Base-by-base conservation (phyloP, 1,284 basidiomycete genomes). In the Pseudozyma sp. region DNA sequence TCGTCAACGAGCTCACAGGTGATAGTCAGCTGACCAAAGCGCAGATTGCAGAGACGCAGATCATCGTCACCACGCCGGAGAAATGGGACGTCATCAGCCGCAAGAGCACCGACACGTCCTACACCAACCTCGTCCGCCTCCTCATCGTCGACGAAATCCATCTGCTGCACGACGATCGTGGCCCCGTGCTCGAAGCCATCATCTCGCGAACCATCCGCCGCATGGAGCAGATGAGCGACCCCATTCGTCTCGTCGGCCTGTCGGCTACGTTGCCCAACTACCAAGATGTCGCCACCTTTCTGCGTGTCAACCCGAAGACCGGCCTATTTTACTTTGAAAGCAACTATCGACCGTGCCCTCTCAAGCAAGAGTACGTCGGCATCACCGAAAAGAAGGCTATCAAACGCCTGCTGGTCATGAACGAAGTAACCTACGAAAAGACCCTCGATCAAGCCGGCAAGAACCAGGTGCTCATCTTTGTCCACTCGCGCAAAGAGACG, bases 321-420 rank as follows among this genome's bases (percentile, higher is more conserved):
- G 96, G 97, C 0, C 87, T 99, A 0, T 98, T 99, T 87, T 97
- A 95, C 87, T 99, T 99, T 83, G 96, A 99, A 47, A 50, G 80
- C 90, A 94, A 0, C 90, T 94, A 0, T 94, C 90, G 97, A 48
- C 97, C 97, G 10, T 97, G 96, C 82, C 93, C 91, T 1, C 90
- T 99, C 39, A 94, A 96, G 83, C 95, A 98, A 79, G 94, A 97
- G 81, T 98, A 97, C 85, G 91, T 99, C 72, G 97, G 97, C 68
- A 91, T 99, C 70, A 98, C 96, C 0, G 97, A 99, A 87, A 98
- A 97, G 88, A 99, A 98, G 86, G 97, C 97, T 0, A 98, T 99
- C 88, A 98, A 97, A 85, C 90, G 97, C 5, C 92, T 96, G 83
- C 94, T 98, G 84, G 91, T 98, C 68, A 96, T 94, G 89, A 99